Evolutionary conservation across 2,329 filamentous ascomycete genomes (phyloP), one percentile per base, ranked within the genome.

Genomic region (Microcyclosporella mali): DNA sequence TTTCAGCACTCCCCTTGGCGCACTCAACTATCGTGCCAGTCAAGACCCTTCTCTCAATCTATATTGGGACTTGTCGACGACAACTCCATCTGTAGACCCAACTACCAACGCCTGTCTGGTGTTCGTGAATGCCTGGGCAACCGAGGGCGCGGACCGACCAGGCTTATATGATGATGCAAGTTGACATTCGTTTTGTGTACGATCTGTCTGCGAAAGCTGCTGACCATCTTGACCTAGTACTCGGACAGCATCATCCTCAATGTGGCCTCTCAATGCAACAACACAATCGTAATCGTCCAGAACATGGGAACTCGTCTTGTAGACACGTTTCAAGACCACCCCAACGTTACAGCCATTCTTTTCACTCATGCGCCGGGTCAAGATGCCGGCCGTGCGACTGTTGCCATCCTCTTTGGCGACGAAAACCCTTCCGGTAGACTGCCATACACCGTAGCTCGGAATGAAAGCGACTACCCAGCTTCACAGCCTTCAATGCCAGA

Each of bases 151-250:
- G 34, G 59, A 62, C 33, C 51, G 59, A 10, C 50, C 34, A 32
- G 51, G 45, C 28, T 49, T 61, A 15, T 51, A 47, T 30, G 52
- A 59, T 39, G 37, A 40, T 32, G 48, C n/a, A n/a, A n/a, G n/a
- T n/a, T n/a, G n/a, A n/a, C n/a, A n/a, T n/a, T n/a, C n/a, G n/a
- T n/a, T n/a, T n/a, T n/a, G n/a, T n/a, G n/a, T n/a, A n/a, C n/a
- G n/a, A n/a, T n/a, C 1, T 90, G 89, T 50, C 84, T 80, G 40
- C 95, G 95, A 62, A 71, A 75, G 45, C 46, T 10, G 30, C 28
- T 12, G 29, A 40, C 37, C 37, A 90, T 40, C 88, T 88, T 58
- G 95, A 98, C 67, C 73, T 98, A 29, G 95, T 88, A 0, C 72
- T 95, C 0, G 97, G n/a, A n/a, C n/a, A n/a, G n/a, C n/a, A n/a